Conservation (phyloP, 1,284 basidiomycete genomes). For the Trametes pubescens region DNA sequence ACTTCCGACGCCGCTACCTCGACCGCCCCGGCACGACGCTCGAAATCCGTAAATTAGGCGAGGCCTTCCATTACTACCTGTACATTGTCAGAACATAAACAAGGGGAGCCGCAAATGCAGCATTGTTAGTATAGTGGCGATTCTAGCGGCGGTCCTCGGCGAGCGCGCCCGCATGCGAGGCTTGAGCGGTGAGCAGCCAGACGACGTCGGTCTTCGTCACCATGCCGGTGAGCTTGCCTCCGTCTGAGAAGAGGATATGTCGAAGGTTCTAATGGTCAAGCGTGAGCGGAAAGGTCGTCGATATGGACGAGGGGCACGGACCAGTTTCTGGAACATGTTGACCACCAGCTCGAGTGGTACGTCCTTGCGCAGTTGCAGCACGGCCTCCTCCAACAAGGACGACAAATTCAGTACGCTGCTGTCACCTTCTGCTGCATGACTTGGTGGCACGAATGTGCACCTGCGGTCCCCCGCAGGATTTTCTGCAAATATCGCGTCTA, state of each 20-base stretch:
- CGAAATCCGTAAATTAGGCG: slow-evolving; percentile 72
- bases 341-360: slow-evolving; percentile 75
- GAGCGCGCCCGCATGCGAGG: slow-evolving; percentile 61
- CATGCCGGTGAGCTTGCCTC: slow-evolving; percentile 67
- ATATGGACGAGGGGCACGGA: slow-evolving; percentile 40
- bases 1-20: slow-evolving; percentile 83
- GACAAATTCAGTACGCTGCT: slow-evolving; percentile 55
- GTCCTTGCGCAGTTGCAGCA: slow-evolving; percentile 70
- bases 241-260: slow-evolving; percentile 70
- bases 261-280: slow-evolving; percentile 60
- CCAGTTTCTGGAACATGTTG: slow-evolving; percentile 77
- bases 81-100: slow-evolving; percentile 55
- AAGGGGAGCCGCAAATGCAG: slow-evolving; percentile 1
- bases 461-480: slow-evolving; percentile 42
- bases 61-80: slow-evolving; percentile 88
- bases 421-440: slow-evolving; percentile 29
- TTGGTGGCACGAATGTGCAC: slow-evolving; percentile 49
- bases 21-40: slow-evolving; percentile 61
- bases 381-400: slow-evolving; percentile 60
- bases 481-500: slow-evolving; percentile 45
- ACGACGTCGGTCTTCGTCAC: slow-evolving; percentile 76
- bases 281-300: slow-evolving; percentile 11
- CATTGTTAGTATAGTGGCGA: neutral
- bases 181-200: slow-evolving; percentile 62
- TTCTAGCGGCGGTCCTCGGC: slow-evolving; percentile 31